A percentile compares a stretch with the other conserved stretches of the same genome.
These are phyloP conservation scores for Penicillium mononematosum DNA, from an alignment of 495 filamentous ascomycete species.

Conservation along the genomic window DNA sequence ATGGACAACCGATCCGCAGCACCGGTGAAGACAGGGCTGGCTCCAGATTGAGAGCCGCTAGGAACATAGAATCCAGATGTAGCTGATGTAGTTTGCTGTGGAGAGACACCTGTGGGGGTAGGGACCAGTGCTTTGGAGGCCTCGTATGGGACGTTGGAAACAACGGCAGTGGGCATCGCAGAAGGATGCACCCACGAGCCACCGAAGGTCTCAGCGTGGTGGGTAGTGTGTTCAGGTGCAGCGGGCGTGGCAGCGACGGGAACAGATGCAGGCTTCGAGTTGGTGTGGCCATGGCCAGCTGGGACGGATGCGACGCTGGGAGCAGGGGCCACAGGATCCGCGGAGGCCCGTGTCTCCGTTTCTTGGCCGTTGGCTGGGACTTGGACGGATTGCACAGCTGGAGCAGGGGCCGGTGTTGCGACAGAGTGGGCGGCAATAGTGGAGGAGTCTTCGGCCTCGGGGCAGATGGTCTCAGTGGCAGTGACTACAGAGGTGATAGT, in stretches of 20 bases:
- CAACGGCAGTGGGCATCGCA: neutral
- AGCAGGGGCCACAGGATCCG: neutral
- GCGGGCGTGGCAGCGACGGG: neutral
- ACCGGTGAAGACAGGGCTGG: conserved; percentile 32
- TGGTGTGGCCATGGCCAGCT: neutral
- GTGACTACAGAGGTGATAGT: conserved; percentile 9
- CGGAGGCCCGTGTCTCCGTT: neutral
- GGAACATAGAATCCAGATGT: conserved; percentile 8
- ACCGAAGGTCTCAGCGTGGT: conserved; percentile 4
- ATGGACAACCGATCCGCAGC: conserved; percentile 28
- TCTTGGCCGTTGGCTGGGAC: neutral
- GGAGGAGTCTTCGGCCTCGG: conserved; percentile 6
- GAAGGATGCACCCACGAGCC: neutral
- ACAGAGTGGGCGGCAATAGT: conserved; percentile 1
- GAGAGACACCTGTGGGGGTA: conserved; percentile 14
- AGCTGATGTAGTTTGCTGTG: neutral
- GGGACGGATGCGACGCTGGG: neutral
- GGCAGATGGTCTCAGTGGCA: conserved; percentile 3
- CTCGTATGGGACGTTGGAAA: conserved; percentile 6
- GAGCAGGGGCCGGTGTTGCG: neutral
- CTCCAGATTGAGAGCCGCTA: conserved; percentile 19
- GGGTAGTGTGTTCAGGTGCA: conserved; percentile 5
- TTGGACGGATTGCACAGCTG: neutral
- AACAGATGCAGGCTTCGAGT: neutral
- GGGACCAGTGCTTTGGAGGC: conserved; percentile 18